Evolutionary conservation across 2,329 filamentous ascomycete genomes (phyloP).

Genomic region (Aspergillus fructus): DNA sequence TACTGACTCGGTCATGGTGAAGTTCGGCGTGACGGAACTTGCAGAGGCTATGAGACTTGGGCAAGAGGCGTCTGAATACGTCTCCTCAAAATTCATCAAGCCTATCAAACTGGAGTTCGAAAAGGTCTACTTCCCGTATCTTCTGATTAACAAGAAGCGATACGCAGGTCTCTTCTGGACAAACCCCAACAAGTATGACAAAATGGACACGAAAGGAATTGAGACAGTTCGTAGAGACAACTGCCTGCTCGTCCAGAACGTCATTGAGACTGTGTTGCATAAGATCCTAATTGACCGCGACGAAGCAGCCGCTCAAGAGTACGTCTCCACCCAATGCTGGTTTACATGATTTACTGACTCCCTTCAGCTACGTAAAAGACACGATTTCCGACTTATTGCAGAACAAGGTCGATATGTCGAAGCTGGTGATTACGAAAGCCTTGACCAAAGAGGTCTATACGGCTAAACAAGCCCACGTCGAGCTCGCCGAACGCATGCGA

Average conservation of each 20-base stretch:
- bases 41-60: conserved; percentile 90
- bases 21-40: conserved; percentile 88
- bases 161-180: conserved; percentile 99
- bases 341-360: conserved; percentile 35
- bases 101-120: conserved; percentile 99
- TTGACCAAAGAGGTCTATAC: conserved; percentile 87
- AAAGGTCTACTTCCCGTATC: conserved; percentile 97
- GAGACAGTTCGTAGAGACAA: conserved; percentile 98
- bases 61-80: conserved; percentile 84
- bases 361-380: conserved; percentile 82
- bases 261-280: conserved; percentile 92
- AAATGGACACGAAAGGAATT: conserved; percentile 99
- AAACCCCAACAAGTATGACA: conserved; percentile 89
- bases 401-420: conserved; percentile 98
- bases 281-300: conserved; percentile 96
- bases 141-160: conserved; percentile 99
- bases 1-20: conserved; percentile 99
- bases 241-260: conserved; percentile 89
- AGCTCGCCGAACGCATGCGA: conserved; percentile 93
- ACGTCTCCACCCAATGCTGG: conserved; percentile 44
- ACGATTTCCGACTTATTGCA: conserved; percentile 93
- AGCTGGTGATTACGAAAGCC: conserved; percentile 97
- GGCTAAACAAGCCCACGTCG: conserved; percentile 92
- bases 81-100: conserved; percentile 89
- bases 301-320: conserved; percentile 88